A percentile compares a stretch with the other conserved stretches of the same genome.
phyloP scores from a whole-genome alignment of 306 rosid genomes.

The Cicer bijugum region DNA sequence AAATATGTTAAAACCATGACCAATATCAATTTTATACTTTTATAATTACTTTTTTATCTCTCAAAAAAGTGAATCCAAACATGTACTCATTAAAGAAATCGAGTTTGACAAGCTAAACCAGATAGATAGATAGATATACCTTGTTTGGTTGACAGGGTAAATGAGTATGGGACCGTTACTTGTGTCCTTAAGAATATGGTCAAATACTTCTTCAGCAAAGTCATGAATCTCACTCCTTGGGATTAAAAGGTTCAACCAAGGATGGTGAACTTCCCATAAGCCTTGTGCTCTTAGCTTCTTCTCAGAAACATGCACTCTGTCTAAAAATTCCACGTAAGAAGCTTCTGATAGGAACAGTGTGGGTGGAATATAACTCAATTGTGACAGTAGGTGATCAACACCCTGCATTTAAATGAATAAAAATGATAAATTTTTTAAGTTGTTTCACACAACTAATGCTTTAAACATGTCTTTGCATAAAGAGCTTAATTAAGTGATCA shows the following conservation, averaged over 20 bases:
- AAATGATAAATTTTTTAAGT: not conserved
- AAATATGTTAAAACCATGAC: not conserved
- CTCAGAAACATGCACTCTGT: constrained; percentile 84
- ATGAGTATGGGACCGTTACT: constrained; percentile 88
- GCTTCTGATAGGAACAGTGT: constrained; percentile 84
- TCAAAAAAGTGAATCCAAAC: not conserved
- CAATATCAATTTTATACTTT: too few species aligned
- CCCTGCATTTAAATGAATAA: constrained; percentile 59
- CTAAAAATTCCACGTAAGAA: constrained; percentile 78
- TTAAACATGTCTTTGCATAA: not conserved
- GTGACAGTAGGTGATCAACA: constrained; percentile 63
- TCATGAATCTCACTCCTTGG: constrained; percentile 70
- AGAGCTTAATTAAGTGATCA: too few species aligned
- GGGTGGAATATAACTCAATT: constrained; percentile 63
- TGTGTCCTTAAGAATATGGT: constrained; percentile 68
- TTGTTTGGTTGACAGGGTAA: constrained; percentile 91
- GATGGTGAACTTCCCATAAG: constrained; percentile 93
- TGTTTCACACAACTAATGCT: not conserved
- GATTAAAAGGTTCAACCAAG: constrained; percentile 88
- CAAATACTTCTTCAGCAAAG: constrained; percentile 71
- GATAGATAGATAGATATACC: constrained; percentile 54
- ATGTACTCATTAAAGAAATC: constrained; percentile 1
- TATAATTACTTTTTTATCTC: too few species aligned
- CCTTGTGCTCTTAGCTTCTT: constrained; percentile 69
- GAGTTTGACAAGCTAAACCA: not conserved